A percentile compares a stretch with the other conserved stretches of the same genome.
phyloP scores from a whole-genome alignment of 345 rosid genomes.

The Linum trigynum region DNA sequence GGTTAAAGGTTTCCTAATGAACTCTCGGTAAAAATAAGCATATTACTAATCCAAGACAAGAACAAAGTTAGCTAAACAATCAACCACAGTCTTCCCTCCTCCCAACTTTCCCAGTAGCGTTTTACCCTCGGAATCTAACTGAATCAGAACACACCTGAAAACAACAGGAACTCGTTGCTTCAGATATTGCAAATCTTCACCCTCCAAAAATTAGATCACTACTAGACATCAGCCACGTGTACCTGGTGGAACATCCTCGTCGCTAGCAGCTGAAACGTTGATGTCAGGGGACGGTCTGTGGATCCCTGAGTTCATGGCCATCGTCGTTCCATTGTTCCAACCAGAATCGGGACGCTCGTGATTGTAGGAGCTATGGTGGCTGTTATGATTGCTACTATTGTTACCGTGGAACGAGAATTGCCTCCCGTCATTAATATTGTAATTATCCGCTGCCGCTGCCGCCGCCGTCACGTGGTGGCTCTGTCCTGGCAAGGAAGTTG shows the following conservation, averaged over 20 bases:
- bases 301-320: constrained; percentile 12
- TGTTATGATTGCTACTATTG: constrained; percentile 7
- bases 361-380: constrained; percentile 5
- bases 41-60: no score
- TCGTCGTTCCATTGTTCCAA: constrained; percentile 24
- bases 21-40: no score
- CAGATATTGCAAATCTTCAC: no score
- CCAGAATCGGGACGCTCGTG: background rate
- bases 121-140: no score
- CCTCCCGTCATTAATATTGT: background rate
- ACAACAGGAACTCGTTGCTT: no score
- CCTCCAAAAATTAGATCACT: no score
- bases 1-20: no score
- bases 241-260: constrained; percentile 19
- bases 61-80: no score
- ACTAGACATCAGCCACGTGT: no score
- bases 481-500: constrained; percentile 17
- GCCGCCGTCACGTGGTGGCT: constrained; percentile 1
- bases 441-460: background rate
- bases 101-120: no score
- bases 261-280: constrained; percentile 32
- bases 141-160: no score
- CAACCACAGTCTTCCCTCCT: no score
- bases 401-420: constrained; percentile 2
- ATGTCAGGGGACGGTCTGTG: constrained; percentile 43